Evolutionary conservation across 768 basidiomycete genomes (phyloP), one percentile per base, ranked within the genome.

Genomic region (Lactifluus rugatus): DNA sequence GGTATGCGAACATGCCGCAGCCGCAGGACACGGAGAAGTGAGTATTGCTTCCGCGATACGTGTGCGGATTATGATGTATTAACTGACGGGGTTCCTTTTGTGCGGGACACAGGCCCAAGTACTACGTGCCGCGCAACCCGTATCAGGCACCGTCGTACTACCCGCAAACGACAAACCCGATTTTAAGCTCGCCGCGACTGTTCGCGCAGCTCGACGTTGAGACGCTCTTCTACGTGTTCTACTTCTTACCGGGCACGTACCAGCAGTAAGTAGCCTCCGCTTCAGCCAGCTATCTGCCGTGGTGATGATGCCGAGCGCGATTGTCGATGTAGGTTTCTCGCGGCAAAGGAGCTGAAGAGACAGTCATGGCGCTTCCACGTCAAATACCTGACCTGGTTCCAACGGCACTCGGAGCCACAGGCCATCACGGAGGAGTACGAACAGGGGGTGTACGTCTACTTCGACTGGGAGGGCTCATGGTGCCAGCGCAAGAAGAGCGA

Each of bases 341-440:
- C 96, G 2, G 96, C 96, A 5, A 92, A 91, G 68, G 96, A 99
- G 72, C 77, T 99, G 63, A 98, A 98, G 75, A 81, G 89, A 50
- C 95, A 97, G 70, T 93, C 92, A 41, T 99, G 96, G 96, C 84
- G 96, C 49, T 99, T 98, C 78, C 96, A 99, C 71, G 90, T 97
- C 61, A 97, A 98, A 73, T 99, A 97, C 70, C 75, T 99, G 60
- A 99, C 96, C 31, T 99, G 96, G 94, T 99, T 99, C 82, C 96
- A 98, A 71, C 83, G 96, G 37, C 92, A 96, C 67, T 93, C 92
- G 23, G 94, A 98, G 68, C 96, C 96, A 9, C 92, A 95, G 68
- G 93, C 93, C 1, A 97, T 99, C 70, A 99, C 96, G 52, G 95
- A 98, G 66, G 95, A 98, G 70, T 99, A 97, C 71, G 96, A 99